Evolutionary conservation across 2,329 filamentous ascomycete genomes (phyloP).

Genomic region (Sarocladium oryzae): DNA sequence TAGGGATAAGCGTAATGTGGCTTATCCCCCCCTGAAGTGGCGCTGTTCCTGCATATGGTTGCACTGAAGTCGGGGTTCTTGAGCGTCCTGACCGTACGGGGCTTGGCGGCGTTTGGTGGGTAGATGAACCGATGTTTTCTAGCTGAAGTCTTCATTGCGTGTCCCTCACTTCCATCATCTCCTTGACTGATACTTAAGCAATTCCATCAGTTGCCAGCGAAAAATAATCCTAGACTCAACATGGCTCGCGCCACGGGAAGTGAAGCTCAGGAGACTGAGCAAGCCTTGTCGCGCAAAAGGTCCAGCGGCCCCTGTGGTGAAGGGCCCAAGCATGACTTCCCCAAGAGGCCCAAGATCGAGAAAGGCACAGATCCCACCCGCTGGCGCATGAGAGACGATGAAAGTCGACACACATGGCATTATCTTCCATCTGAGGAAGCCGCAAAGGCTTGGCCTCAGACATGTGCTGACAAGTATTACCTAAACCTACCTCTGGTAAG

Average conservation of each 20-base stretch:
- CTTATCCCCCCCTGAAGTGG: background rate
- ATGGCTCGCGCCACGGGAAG: conserved; percentile 24
- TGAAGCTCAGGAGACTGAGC: background rate
- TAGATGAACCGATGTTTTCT: background rate
- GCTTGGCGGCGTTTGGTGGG: background rate
- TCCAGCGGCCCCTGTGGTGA: conserved; percentile 22
- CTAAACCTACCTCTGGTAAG: conserved; percentile 71
- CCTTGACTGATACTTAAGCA: background rate
- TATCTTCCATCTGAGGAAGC: conserved; percentile 74
- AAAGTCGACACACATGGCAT: conserved; percentile 87
- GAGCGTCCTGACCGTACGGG: background rate
- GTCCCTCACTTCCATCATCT: background rate
- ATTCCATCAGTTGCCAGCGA: background rate
- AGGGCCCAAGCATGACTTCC: conserved; percentile 23
- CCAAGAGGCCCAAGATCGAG: conserved; percentile 41
- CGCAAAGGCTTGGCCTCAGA: conserved; percentile 74
- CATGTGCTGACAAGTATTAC: conserved; percentile 81
- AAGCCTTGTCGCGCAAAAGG: conserved; percentile 35
- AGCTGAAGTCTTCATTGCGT: background rate
- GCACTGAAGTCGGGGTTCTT: background rate
- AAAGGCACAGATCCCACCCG: conserved; percentile 68
- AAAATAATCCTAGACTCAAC: background rate
- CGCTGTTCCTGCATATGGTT: background rate
- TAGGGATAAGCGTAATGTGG: no score
- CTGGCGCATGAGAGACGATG: conserved; percentile 81